Evolutionary conservation across 1,284 basidiomycete species (phyloP), one percentile per base, ranked within the genome.

Genomic region (Cystobasidiaceae sp.): DNA sequence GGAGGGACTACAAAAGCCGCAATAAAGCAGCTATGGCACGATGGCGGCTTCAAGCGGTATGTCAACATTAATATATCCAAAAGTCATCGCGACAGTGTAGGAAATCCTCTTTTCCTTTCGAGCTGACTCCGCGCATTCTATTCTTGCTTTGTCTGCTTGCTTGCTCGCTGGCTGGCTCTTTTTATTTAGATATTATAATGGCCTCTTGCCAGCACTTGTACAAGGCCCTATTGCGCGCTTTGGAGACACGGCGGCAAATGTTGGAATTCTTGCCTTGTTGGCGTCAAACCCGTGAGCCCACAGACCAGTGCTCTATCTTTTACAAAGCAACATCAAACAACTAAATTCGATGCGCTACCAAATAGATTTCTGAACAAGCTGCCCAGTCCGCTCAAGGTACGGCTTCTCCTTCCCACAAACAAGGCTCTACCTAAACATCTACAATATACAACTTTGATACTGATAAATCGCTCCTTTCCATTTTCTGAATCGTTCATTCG

Each of bases 161-260:
- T 11, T 11, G 15, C 32, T 34, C 41, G n/a, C 28, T 21, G 21
- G 28, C 1, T 15, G 11, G 33, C n/a, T 4, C 9, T 9, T 56
- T 1, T 9, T 9, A 13, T 23, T 19, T 41, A 56, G 71, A 9
- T 70, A 67, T 56, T 73, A 93, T 75, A 85, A 88, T 70, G 91
- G 91, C 17, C 81, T 94, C 23, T 73, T 77, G 0, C 87, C 90
- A 0, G 91, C 91, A 0, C 83, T 94, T 58, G 72, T 91, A 21
- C 89, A 91, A 76, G 89, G 89, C 49, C 85, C 74, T 68, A 75
- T 85, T 0, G 78, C 80, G 0, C 73, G 91, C 7, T 93, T 94
- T 72, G 90, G 90, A 0, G 91, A 94, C 75, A 93, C 91, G 0
- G 89, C 89, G 0, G 87, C 88, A 23, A 90, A 90, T 72, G 86